Percentiles rank a stretch among this genome's conserved stretches.
These are phyloP conservation scores for Hyphodiscus hymeniophilus DNA, from an alignment of 495 filamentous ascomycete species.

Conservation along the genomic window DNA sequence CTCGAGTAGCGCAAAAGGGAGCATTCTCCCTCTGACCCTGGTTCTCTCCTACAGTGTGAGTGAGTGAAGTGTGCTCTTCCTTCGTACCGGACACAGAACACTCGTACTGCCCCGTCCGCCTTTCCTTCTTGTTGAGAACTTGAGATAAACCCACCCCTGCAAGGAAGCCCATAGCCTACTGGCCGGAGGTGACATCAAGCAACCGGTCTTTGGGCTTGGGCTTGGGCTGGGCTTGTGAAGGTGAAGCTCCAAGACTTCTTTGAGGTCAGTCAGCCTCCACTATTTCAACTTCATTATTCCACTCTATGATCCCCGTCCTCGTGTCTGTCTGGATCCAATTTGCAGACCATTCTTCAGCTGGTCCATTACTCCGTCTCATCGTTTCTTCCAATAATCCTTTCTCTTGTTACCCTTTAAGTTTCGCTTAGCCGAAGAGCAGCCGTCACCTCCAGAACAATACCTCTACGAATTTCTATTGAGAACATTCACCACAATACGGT, in stretches of 20 bases:
- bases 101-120: slow-evolving; percentile 1
- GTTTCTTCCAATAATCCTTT: slow-evolving; percentile 9
- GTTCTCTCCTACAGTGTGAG: not conserved
- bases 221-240: no score
- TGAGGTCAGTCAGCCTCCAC: slow-evolving; percentile 23
- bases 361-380: slow-evolving; percentile 10
- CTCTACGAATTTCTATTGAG: no score
- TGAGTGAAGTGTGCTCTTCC: no score
- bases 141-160: not conserved
- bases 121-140: not conserved
- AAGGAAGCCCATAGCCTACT: not conserved
- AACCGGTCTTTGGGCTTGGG: not conserved
- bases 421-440: slow-evolving; percentile 13
- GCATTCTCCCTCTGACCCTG: not conserved
- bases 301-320: not conserved
- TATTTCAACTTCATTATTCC: slow-evolving; percentile 3
- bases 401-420: slow-evolving; percentile 7
- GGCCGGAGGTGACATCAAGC: slow-evolving; percentile 22
- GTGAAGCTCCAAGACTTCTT: slow-evolving; percentile 12
- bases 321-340: slow-evolving; percentile 5
- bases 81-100: not conserved
- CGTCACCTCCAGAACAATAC: not conserved
- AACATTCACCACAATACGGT: no score
- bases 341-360: slow-evolving; percentile 13
- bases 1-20: not conserved